These are phyloP conservation scores for Oxytropis ochrocephala DNA, from an alignment of 306 rosid genomes.

Conservation along the genomic window DNA sequence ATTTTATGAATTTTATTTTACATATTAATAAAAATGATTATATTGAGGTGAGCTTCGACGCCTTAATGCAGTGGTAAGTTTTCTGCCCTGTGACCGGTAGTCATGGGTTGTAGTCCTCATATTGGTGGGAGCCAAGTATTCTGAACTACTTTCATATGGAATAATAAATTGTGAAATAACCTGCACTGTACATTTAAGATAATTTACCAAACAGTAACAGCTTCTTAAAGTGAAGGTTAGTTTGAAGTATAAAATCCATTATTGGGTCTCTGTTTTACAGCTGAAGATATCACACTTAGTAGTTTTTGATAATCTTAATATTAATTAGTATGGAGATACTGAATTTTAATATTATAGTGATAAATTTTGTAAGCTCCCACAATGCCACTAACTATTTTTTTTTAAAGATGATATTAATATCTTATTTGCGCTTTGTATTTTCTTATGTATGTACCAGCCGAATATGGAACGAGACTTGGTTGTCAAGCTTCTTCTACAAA, in stretches of 20 bases:
- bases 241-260: slow-evolving; percentile 5
- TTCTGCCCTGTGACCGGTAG: not conserved
- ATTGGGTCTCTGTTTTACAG: not conserved
- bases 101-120: not conserved
- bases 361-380: not conserved
- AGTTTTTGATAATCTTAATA: not conserved
- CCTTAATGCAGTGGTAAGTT: not conserved
- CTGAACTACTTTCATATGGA: not conserved
- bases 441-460: slow-evolving; percentile 50
- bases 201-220: not conserved
- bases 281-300: not conserved
- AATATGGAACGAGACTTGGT: slow-evolving; percentile 97
- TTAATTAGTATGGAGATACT: not conserved
- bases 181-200: not conserved
- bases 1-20: not conserved
- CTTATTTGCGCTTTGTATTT: not conserved
- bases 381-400: not conserved
- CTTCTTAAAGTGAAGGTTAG: not conserved
- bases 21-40: not conserved
- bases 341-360: not conserved
- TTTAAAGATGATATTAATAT: not conserved
- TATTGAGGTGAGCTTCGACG: not conserved
- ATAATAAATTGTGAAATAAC: not conserved
- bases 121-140: not conserved
- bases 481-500: slow-evolving; percentile 93